Conservation (phyloP, 169 alveolate species). For the Plasmodium vivax region DNA sequence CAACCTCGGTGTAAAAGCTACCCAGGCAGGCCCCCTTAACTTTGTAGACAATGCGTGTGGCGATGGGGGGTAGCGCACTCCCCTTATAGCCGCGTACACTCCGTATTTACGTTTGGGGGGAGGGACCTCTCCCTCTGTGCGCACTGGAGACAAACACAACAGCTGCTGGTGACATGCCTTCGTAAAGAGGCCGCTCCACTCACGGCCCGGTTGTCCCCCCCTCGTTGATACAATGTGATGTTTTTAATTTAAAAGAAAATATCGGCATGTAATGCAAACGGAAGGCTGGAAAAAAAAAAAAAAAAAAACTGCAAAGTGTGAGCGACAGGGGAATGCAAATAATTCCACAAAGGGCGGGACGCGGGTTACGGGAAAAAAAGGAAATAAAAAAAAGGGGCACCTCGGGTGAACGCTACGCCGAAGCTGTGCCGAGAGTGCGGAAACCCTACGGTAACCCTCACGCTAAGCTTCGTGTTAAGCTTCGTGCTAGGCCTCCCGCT, state of each 20-base stretch:
- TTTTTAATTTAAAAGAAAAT: too few relatives aligned
- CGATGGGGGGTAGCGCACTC: not conserved
- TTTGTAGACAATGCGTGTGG: not conserved
- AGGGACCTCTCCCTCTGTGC: not conserved
- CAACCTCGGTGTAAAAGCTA: not conserved
- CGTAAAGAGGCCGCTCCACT: not conserved
- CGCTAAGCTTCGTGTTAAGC: not conserved
- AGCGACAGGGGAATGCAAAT: not conserved
- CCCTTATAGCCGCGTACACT: not conserved
- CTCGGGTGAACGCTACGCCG: not conserved
- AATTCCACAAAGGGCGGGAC: not conserved
- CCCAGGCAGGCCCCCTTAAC: not conserved
- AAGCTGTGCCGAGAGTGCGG: not conserved
- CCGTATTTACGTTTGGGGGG: not conserved
- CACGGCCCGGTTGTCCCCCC: not conserved
- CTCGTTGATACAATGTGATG: not conserved
- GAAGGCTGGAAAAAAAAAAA: not conserved
- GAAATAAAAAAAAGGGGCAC: not conserved
- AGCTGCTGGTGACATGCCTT: not conserved
- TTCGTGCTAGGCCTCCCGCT: too few relatives aligned
- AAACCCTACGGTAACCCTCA: not conserved
- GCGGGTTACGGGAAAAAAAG: not conserved
- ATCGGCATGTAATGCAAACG: not conserved
- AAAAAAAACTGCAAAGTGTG: not conserved
- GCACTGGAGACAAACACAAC: not conserved